These are phyloP conservation scores for Fusarium acutatum DNA, from an alignment of 2,329 filamentous ascomycete genomes.

Conservation along the genomic window DNA sequence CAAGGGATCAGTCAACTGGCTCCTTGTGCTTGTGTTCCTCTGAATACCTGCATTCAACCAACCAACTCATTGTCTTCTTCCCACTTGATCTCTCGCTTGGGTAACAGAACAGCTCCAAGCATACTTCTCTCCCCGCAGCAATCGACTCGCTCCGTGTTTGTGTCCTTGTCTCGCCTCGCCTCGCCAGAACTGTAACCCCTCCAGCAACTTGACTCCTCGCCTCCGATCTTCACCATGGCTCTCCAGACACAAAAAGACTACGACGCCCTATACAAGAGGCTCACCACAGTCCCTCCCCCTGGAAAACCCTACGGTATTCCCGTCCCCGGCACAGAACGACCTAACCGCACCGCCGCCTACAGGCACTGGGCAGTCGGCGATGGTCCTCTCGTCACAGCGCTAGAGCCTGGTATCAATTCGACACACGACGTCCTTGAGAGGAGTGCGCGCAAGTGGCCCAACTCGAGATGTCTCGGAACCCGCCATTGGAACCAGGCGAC, in stretches of 20 bases:
- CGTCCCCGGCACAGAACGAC: slow-evolving; percentile 76
- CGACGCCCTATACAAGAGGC: slow-evolving; percentile 58
- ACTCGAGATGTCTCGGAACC: slow-evolving; percentile 78
- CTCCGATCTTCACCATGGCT: slow-evolving; percentile 43
- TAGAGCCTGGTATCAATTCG: slow-evolving; percentile 76
- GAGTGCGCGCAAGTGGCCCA: slow-evolving; percentile 68
- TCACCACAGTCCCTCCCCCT: slow-evolving; percentile 71
- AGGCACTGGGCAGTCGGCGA: slow-evolving; percentile 83
- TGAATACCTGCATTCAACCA: slow-evolving; percentile 7
- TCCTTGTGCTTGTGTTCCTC: slow-evolving; percentile 21
- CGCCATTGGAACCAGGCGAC: slow-evolving; percentile 80
- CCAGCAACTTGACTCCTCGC: background rate
- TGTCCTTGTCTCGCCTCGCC: slow-evolving; percentile 20
- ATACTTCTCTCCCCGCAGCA: slow-evolving; percentile 4
- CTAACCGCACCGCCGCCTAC: slow-evolving; percentile 80
- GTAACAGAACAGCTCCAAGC: slow-evolving; percentile 11
- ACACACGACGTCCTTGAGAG: slow-evolving; percentile 84
- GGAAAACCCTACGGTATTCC: slow-evolving; percentile 82
- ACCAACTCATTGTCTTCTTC: background rate
- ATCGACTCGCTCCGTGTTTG: slow-evolving; percentile 1
- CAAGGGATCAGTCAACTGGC: background rate
- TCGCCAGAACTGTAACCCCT: slow-evolving; percentile 16
- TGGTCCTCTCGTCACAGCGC: slow-evolving; percentile 72
- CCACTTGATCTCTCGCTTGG: background rate
- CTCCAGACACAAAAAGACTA: slow-evolving; percentile 43